Conservation (phyloP, 1,139 yeast genomes). For the Zygosaccharomyces sapae region DNA sequence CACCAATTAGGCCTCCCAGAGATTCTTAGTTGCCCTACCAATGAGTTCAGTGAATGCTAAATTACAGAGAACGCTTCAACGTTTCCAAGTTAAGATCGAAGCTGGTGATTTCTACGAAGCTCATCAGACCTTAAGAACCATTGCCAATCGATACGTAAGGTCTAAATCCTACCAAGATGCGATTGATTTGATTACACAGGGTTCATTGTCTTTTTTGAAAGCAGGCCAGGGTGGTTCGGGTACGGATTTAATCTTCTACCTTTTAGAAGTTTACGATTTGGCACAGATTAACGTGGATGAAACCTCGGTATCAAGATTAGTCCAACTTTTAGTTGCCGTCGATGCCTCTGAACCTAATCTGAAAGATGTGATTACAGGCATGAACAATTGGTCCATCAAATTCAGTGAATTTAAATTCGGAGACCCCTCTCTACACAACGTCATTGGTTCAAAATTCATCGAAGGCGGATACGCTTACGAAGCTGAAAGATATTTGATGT, state of each 20-base stretch:
- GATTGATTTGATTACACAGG: slow-evolving; percentile 64
- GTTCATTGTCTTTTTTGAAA: slow-evolving; percentile 61
- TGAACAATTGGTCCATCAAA: slow-evolving; percentile 60
- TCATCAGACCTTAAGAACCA: slow-evolving; percentile 86
- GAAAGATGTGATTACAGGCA: slow-evolving; percentile 59
- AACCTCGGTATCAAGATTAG: slow-evolving; percentile 39
- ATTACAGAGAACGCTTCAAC: slow-evolving; percentile 53
- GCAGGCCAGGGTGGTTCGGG: slow-evolving; percentile 77
- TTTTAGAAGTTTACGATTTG: slow-evolving; percentile 62
- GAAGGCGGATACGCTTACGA: slow-evolving; percentile 41
- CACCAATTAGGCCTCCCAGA: not conserved
- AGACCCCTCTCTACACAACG: slow-evolving; percentile 69
- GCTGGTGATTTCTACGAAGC: slow-evolving; percentile 87
- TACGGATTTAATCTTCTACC: slow-evolving; percentile 68
- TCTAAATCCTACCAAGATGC: slow-evolving; percentile 66
- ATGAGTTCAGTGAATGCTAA: slow-evolving; percentile 37
- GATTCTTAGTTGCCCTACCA: not conserved
- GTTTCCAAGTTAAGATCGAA: slow-evolving; percentile 66
- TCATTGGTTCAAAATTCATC: slow-evolving; percentile 64
- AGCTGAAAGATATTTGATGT: slow-evolving; percentile 58
- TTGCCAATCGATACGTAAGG: slow-evolving; percentile 77
- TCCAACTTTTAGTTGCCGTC: slow-evolving; percentile 34
- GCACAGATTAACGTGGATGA: slow-evolving; percentile 45
- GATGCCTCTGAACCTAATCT: slow-evolving; percentile 59
- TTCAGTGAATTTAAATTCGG: slow-evolving; percentile 54